These are phyloP conservation scores for Pleurotus giganteus DNA, from an alignment of 768 basidiomycete genomes.

Conservation along the genomic window DNA sequence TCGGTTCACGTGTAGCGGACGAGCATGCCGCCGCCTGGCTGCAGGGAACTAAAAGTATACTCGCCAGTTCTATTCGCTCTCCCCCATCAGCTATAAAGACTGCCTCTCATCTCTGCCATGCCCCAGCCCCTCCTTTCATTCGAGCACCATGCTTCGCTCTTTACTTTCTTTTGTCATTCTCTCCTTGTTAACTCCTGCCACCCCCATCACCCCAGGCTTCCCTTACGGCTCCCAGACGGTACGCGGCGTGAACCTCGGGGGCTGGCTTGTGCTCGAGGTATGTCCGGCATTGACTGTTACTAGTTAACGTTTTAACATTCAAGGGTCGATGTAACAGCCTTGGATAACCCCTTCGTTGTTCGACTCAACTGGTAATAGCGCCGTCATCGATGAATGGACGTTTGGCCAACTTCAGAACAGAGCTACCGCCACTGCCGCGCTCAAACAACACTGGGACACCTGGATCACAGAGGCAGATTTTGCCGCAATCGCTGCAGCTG, in stretches of 20 bases:
- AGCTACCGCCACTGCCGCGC: constrained; percentile 42
- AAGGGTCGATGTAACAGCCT: constrained; percentile 36
- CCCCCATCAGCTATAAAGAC: neutral
- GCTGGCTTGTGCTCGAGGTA: constrained; percentile 50
- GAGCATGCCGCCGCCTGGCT: no score
- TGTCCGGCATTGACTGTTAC: constrained; percentile 6
- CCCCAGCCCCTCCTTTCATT: neutral
- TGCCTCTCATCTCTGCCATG: neutral
- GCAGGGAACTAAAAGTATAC: no score
- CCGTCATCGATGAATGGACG: constrained; percentile 77
- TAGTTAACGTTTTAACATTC: constrained; percentile 5
- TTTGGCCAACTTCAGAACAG: constrained; percentile 63
- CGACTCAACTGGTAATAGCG: constrained; percentile 57
- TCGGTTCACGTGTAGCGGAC: no score
- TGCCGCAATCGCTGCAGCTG: constrained; percentile 67
- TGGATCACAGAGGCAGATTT: constrained; percentile 88
- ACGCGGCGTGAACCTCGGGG: constrained; percentile 82
- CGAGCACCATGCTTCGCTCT: neutral
- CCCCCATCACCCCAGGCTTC: constrained; percentile 52
- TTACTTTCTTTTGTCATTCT: constrained; percentile 3
- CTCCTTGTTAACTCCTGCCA: constrained; percentile 22
- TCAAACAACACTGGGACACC: constrained; percentile 73
- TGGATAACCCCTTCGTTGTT: constrained; percentile 82
- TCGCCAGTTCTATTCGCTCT: no score
- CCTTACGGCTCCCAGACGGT: constrained; percentile 73